Percentiles rank a stretch among this genome's conserved stretches.
Conservation (phyloP, 129 eudicot genomes). For the Centrapalus pauciflorus region DNA sequence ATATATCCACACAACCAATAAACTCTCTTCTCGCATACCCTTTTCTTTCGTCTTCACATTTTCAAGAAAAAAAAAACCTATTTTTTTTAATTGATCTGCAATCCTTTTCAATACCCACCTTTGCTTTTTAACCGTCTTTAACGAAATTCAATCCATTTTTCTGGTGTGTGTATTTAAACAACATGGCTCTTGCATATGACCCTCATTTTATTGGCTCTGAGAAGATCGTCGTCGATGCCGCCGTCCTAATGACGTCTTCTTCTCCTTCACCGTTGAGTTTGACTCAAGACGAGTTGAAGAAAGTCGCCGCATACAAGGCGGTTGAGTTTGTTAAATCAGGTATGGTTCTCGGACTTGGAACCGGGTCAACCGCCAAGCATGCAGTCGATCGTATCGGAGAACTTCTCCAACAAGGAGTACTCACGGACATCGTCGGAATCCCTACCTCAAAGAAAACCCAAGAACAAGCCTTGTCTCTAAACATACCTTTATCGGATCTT, state of each 20-base stretch:
- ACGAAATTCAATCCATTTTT: not conserved
- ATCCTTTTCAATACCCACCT: slow-evolving; percentile 8
- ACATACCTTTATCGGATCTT: slow-evolving; percentile 76
- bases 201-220: slow-evolving; percentile 12
- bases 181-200: slow-evolving; percentile 19
- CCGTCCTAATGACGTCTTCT: slow-evolving; percentile 20
- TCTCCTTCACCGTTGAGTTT: slow-evolving; percentile 29
- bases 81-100: not conserved
- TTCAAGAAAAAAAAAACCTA: slow-evolving; percentile 7
- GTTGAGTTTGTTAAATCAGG: slow-evolving; percentile 78
- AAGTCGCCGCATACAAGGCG: slow-evolving; percentile 78
- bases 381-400: slow-evolving; percentile 77
- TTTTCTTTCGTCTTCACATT: slow-evolving; percentile 13
- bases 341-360: slow-evolving; percentile 90
- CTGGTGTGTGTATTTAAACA: not conserved
- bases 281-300: slow-evolving; percentile 75
- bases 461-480: slow-evolving; percentile 56
- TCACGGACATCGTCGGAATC: slow-evolving; percentile 60
- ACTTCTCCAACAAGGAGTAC: slow-evolving; percentile 47
- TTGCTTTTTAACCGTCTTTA: not conserved
- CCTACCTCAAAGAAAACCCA: slow-evolving; percentile 74
- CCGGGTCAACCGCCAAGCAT: slow-evolving; percentile 85
- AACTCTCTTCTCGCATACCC: slow-evolving; percentile 1
- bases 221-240: not conserved
- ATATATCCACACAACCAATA: not conserved